phyloP scores from a whole-genome alignment of 176 grass and related monocot species.

The Avena insularis region DNA sequence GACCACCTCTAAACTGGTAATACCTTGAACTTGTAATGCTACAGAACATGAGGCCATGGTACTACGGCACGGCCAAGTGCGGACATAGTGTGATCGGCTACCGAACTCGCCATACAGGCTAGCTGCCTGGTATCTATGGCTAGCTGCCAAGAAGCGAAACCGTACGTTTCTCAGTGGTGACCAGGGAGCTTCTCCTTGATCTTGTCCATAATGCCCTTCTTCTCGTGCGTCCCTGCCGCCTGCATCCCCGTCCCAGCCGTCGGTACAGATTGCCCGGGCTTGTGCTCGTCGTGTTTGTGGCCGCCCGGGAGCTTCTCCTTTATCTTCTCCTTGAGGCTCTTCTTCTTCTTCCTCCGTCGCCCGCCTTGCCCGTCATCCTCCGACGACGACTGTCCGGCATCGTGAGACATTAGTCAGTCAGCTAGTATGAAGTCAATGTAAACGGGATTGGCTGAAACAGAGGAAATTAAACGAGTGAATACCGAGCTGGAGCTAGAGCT shows the following conservation, averaged over 20 bases:
- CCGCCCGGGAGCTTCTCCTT: constrained; percentile 77
- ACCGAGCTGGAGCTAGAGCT: constrained; percentile 79
- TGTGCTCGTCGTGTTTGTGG: constrained; percentile 53
- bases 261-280: constrained; percentile 11
- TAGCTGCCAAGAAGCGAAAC: neutral
- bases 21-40: neutral
- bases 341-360: constrained; percentile 89
- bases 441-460: neutral
- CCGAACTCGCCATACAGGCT: neutral
- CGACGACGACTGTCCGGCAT: constrained; percentile 50
- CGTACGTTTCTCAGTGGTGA: constrained; percentile 41
- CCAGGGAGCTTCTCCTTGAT: constrained; percentile 90
- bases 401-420: neutral
- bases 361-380: constrained; percentile 75
- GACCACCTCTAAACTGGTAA: neutral
- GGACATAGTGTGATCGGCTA: neutral
- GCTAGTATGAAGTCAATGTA: neutral
- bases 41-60: no score
- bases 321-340: constrained; percentile 79
- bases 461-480: neutral
- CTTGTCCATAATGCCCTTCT: constrained; percentile 86
- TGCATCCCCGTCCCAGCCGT: constrained; percentile 7
- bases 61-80: no score
- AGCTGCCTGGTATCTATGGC: no score
- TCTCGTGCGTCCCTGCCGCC: constrained; percentile 54